Evolutionary conservation across 768 basidiomycete species (phyloP).

Genomic region (Collybiopsis luxurians): DNA sequence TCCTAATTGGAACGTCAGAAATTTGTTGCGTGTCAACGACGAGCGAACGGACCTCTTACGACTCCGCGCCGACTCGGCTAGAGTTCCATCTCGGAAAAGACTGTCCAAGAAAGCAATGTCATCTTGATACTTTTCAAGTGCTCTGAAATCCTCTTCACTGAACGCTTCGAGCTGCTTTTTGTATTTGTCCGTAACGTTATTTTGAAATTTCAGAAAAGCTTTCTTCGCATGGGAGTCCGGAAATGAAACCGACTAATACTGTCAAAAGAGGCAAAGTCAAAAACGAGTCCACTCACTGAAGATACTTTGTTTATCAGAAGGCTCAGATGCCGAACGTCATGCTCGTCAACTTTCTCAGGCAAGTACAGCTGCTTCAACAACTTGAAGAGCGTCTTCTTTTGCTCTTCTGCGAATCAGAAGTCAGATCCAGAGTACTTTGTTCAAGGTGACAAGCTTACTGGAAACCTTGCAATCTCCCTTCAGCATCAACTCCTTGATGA

Average conservation of each 20-base stretch:
- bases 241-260: neutral
- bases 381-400: slow-evolving; percentile 62
- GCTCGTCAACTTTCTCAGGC: slow-evolving; percentile 68
- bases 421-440: neutral
- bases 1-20: no score
- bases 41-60: no score
- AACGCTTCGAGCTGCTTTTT: neutral
- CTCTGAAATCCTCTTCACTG: neutral
- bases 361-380: slow-evolving; percentile 63
- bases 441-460: slow-evolving; percentile 37
- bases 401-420: slow-evolving; percentile 46
- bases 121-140: neutral
- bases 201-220: neutral
- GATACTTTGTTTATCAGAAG: slow-evolving; percentile 60
- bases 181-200: neutral
- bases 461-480: slow-evolving; percentile 43
- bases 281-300: slow-evolving; percentile 37
- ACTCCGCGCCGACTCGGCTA: no score
- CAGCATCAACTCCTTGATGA: slow-evolving; percentile 38
- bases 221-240: neutral
- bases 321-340: slow-evolving; percentile 63
- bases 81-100: neutral
- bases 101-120: neutral
- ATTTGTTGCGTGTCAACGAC: no score
- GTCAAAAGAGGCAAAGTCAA: neutral